phyloP scores from a whole-genome alignment of 441 rosid genomes.

The Daphne laureola region DNA sequence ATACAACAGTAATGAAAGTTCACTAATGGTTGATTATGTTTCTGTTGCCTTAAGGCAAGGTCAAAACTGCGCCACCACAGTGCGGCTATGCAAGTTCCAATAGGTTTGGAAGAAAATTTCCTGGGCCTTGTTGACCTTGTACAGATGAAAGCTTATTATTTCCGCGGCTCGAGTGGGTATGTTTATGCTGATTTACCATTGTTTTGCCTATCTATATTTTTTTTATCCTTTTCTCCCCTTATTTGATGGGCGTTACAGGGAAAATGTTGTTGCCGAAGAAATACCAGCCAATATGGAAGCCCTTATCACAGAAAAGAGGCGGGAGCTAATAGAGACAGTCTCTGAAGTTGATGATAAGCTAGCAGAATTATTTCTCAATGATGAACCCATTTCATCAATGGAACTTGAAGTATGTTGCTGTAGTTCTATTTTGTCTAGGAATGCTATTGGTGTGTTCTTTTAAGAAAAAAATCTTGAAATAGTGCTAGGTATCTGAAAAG shows the following conservation, averaged over 20 bases:
- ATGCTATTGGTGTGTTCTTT: too few species aligned
- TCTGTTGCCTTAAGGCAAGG: conserved; percentile 53
- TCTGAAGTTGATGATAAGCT: conserved; percentile 96
- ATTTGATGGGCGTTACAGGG: conserved; percentile 42
- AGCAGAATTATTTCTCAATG: conserved; percentile 80
- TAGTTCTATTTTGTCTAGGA: too few species aligned
- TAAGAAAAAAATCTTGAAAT: too few species aligned
- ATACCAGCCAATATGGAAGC: conserved; percentile 75
- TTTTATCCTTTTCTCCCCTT: conserved; percentile 3
- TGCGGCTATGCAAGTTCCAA: conserved; percentile 94
- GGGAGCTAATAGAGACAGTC: conserved; percentile 73
- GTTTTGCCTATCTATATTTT: not conserved
- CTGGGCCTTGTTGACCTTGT: conserved; percentile 90
- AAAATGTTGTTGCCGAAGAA: conserved; percentile 62
- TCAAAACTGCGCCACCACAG: conserved; percentile 86
- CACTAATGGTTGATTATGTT: conserved; percentile 2
- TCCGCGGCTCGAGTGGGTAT: conserved; percentile 83
- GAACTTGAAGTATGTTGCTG: conserved; percentile 69
- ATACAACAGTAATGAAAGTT: too few species aligned
- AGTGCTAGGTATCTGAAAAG: too few species aligned
- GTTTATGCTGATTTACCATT: conserved; percentile 19
- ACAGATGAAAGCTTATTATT: conserved; percentile 52
- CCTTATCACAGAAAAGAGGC: conserved; percentile 74
- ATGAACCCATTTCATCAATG: conserved; percentile 68
- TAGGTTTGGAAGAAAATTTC: conserved; percentile 84